phyloP scores from a whole-genome alignment of 306 rosid species.

The Acacia crassicarpa region DNA sequence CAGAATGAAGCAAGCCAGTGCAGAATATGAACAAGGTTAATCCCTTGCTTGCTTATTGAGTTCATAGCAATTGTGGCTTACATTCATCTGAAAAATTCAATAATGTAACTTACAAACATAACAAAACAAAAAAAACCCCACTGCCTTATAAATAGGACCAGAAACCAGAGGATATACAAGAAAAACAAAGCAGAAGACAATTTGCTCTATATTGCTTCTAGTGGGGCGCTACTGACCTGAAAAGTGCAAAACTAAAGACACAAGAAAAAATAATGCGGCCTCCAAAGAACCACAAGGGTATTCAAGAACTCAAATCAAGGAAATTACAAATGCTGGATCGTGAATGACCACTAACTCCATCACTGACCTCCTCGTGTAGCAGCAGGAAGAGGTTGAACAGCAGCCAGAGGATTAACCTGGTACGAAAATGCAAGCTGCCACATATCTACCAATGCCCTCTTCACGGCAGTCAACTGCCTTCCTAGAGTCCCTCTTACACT shows the following conservation, averaged over 20 bases:
- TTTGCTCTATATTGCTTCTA: neutral
- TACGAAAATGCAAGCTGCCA: slow-evolving; percentile 95
- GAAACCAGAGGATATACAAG: neutral
- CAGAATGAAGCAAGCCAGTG: slow-evolving; percentile 56
- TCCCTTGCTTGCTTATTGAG: neutral
- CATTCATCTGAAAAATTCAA: no score
- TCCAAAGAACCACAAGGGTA: neutral
- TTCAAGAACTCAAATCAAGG: neutral
- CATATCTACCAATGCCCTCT: slow-evolving; percentile 64
- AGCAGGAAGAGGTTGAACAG: slow-evolving; percentile 60
- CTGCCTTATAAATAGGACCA: no score
- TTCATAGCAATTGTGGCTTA: neutral
- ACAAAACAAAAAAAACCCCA: no score
- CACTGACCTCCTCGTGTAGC: slow-evolving; percentile 43
- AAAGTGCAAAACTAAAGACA: neutral
- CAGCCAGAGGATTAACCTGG: slow-evolving; percentile 87
- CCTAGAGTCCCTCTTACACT: slow-evolving; percentile 51
- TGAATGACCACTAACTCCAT: slow-evolving; percentile 30
- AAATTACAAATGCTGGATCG: slow-evolving; percentile 21
- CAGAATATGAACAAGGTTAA: slow-evolving; percentile 55
- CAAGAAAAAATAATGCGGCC: neutral
- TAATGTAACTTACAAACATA: no score
- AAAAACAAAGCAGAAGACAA: neutral
- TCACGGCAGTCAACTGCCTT: slow-evolving; percentile 44
- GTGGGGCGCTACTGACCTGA: neutral